Conservation (phyloP, 2,329 filamentous ascomycete genomes). For the Colletotrichum ledebouriae region DNA sequence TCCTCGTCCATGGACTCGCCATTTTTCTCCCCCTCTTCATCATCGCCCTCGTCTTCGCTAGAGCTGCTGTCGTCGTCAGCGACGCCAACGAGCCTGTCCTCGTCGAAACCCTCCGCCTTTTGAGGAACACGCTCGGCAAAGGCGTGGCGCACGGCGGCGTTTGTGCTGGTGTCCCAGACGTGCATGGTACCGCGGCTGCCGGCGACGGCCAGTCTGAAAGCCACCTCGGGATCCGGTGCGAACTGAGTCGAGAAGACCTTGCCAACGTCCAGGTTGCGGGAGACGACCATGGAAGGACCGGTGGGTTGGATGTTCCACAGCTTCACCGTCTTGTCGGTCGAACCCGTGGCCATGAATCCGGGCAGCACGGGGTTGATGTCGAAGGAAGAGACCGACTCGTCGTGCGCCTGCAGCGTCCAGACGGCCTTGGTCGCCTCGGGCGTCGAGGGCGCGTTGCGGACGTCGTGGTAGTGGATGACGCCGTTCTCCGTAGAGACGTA, state of each 20-base stretch:
- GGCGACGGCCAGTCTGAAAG: slow-evolving; percentile 91
- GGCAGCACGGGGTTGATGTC: slow-evolving; percentile 92
- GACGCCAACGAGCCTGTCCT: slow-evolving; percentile 84
- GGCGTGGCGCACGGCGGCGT: slow-evolving; percentile 84
- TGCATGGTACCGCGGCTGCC: slow-evolving; percentile 94
- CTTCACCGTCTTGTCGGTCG: slow-evolving; percentile 95
- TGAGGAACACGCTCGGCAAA: slow-evolving; percentile 77
- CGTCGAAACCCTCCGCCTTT: slow-evolving; percentile 70
- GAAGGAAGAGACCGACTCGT: slow-evolving; percentile 91
- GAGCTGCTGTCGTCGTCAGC: slow-evolving; percentile 76
- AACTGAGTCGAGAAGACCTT: slow-evolving; percentile 94
- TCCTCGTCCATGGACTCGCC: slow-evolving; percentile 71
- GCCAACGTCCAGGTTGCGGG: slow-evolving; percentile 91
- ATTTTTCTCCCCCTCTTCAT: slow-evolving; percentile 56
- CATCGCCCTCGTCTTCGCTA: slow-evolving; percentile 66
- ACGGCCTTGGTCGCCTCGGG: slow-evolving; percentile 84
- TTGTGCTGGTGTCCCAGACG: slow-evolving; percentile 97
- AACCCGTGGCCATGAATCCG: slow-evolving; percentile 93
- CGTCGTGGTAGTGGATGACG: slow-evolving; percentile 91
- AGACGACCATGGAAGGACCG: slow-evolving; percentile 91
- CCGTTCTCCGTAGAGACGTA: slow-evolving; percentile 95
- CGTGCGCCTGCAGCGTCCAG: slow-evolving; percentile 96
- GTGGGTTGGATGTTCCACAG: slow-evolving; percentile 90
- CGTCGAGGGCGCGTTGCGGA: slow-evolving; percentile 79
- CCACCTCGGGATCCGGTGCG: slow-evolving; percentile 89